Evolutionary conservation across 306 rosid species (phyloP), one percentile per base, ranked within the genome.

Genomic region (Prunus fruticosa): DNA sequence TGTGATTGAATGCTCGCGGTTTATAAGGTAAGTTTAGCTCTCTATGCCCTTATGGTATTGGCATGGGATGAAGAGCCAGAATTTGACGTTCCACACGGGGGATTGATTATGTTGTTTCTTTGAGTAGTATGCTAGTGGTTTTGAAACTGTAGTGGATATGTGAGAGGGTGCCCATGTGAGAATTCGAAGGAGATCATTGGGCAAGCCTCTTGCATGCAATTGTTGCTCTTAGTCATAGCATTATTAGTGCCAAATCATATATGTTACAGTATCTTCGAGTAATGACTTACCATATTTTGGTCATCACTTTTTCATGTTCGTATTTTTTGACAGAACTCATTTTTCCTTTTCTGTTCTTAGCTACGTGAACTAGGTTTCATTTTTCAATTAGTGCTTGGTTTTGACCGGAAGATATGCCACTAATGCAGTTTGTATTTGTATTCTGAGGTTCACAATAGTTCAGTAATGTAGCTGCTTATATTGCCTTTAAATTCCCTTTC

Each of bases 1-100:
- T 92, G 90, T 78, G 84, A 64, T 81, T 79, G 73, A 81, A 85
- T 80, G 88, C 76, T 38, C 76, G 75, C 23, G 79, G 79, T 34
- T 81, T 69, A 74, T 71, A 25, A 74, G 22, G 75, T 77, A 64
- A 74, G 82, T 61, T 68, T 57, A 52, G 78, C 34, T 83, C 70
- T 78, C 80, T 66, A 25, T 23, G 81, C 73, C 51, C 51, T 62
- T 76, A 72, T 19, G 78, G 72, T 74, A 69, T 78, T 75, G 75
- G 63, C 72, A 77, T 72, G 86, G 76, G 68, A 71, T 78, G 89
- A 45, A 68, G 76, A 74, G 84, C n/a, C 27, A 38, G 83, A 51
- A 63, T 67, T 69, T 53, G 57, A 77, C 56, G 50, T 47, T 8
- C 62, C 78, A 64, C 72, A 58, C 80, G 69, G 77, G 82, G 72